Evolutionary conservation across 1,284 basidiomycete genomes (phyloP), one percentile per base, ranked within the genome.

Genomic region (Trichosporon faecale): DNA sequence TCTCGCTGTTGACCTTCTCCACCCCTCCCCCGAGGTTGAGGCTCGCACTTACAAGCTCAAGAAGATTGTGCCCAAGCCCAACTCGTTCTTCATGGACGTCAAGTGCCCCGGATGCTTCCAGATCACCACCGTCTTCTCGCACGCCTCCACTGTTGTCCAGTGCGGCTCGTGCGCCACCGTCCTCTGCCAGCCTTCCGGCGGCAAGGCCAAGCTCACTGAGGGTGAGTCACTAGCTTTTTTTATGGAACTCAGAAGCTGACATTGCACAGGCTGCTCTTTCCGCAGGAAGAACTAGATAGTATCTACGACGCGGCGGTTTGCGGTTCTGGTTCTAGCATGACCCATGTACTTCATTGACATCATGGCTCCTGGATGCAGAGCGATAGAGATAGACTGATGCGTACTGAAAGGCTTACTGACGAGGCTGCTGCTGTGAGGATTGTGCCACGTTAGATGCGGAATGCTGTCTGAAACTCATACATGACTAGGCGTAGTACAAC

Each of bases 51-150:
- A 98, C 91, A 99, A 99, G 89, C 93, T 98, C 86, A 99, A 99
- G 90, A 91, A 95, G 85, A 90, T 99, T 81, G 97, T 99, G 80
- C 97, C 98, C 86, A 92, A 90, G 74, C 94, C 94, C 76, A 94
- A 97, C 87, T 97, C 95, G 63, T 98, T 95, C 88, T 99, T 98
- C 88, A 99, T 99, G 97, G 97, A 99, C 84, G 95, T 99, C 82
- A 99, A 99, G 87, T 99, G 96, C 88, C 92, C 96, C 81, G 93
- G 94, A 92, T 85, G 84, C 77, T 85, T 84, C 83, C 82, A 84
- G 77, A 85, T 85, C 80, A 85, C 84, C 79, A 84, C 80, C 77
- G 82, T 85, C 74, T 85, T 85, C 80, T 85, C 84, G 70, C 84
- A 85, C 81, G 84, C 84, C 68, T 84, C 84, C 73, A 85, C 83